Percentiles rank a stretch among this genome's conserved stretches.
Conservation (phyloP, 2,329 filamentous ascomycete genomes). For the Pseudovirgaria hyperparasitica region DNA sequence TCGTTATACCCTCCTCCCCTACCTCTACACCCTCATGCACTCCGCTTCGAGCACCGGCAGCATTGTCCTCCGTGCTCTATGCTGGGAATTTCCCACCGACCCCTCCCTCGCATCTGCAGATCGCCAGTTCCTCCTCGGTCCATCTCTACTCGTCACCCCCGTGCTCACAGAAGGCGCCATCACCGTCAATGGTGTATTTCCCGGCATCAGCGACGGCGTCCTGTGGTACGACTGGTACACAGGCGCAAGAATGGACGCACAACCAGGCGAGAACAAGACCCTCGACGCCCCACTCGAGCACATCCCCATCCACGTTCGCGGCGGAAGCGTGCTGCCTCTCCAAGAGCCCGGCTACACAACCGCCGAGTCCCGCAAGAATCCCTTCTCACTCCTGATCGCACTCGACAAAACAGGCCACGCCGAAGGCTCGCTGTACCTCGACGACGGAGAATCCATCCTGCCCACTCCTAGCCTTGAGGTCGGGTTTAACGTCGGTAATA, state of each 20-base stretch:
- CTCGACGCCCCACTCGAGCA: slow-evolving; percentile 51
- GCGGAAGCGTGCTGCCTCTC: slow-evolving; percentile 53
- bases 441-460: slow-evolving; percentile 57
- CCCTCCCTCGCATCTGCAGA: slow-evolving; percentile 54
- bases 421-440: slow-evolving; percentile 52
- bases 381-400: slow-evolving; percentile 55
- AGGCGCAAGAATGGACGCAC: slow-evolving; percentile 40
- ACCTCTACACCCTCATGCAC: slow-evolving; percentile 65
- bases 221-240: slow-evolving; percentile 75
- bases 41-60: slow-evolving; percentile 50
- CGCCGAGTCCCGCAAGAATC: slow-evolving; percentile 45
- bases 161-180: slow-evolving; percentile 50
- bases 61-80: slow-evolving; percentile 60
- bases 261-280: slow-evolving; percentile 44
- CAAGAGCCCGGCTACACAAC: slow-evolving; percentile 60
- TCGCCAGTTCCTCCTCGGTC: slow-evolving; percentile 59
- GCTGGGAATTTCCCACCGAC: slow-evolving; percentile 64
- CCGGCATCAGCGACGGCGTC: slow-evolving; percentile 45
- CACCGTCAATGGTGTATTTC: slow-evolving; percentile 56
- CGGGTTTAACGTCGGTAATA: slow-evolving; percentile 31
- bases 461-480: slow-evolving; percentile 45
- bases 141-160: slow-evolving; percentile 52
- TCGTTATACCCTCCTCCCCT: slow-evolving; percentile 58
- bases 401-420: slow-evolving; percentile 44
- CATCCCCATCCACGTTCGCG: slow-evolving; percentile 60